Conservation (phyloP, 1,284 basidiomycete genomes). For the Anthracocystis setariae region DNA sequence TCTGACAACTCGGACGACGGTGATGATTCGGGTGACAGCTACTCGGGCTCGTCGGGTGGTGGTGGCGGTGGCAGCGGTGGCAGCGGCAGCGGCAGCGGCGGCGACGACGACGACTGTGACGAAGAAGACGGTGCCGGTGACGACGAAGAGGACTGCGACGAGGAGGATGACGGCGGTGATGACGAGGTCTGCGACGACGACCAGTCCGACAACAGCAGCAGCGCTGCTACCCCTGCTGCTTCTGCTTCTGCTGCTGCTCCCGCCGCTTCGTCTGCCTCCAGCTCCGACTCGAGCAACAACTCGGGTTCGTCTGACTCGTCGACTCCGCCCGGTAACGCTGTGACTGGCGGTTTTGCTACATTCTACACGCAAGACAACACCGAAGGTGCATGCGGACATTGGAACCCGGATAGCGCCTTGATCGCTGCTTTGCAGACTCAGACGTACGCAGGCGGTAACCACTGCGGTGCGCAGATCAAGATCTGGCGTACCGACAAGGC, state of each 20-base stretch:
- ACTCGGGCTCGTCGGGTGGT: background rate
- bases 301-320: slow-evolving; percentile 6
- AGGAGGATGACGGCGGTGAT: slow-evolving; percentile 11
- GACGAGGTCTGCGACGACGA: slow-evolving; percentile 35
- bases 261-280: slow-evolving; percentile 10
- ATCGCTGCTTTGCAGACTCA: slow-evolving; percentile 50
- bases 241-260: slow-evolving; percentile 4
- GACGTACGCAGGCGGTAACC: slow-evolving; percentile 69
- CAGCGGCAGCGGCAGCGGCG: slow-evolving; percentile 9
- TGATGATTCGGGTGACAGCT: background rate
- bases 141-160: slow-evolving; percentile 35
- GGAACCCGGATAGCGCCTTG: slow-evolving; percentile 52
- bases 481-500: slow-evolving; percentile 73
- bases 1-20: slow-evolving; percentile 21
- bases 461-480: slow-evolving; percentile 76
- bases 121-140: slow-evolving; percentile 7
- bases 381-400: slow-evolving; percentile 64
- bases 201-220: slow-evolving; percentile 6
- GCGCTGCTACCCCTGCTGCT: slow-evolving; percentile 2
- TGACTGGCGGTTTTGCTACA: slow-evolving; percentile 52
- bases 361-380: slow-evolving; percentile 61
- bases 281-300: background rate
- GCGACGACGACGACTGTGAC: slow-evolving; percentile 34
- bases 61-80: slow-evolving; percentile 1
- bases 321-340: slow-evolving; percentile 13